A percentile compares a stretch with the other conserved stretches of the same genome.
Evolutionary conservation across 371 early-diverging fungal species (phyloP).

Genomic region (Syncephalastrum racemosum): DNA sequence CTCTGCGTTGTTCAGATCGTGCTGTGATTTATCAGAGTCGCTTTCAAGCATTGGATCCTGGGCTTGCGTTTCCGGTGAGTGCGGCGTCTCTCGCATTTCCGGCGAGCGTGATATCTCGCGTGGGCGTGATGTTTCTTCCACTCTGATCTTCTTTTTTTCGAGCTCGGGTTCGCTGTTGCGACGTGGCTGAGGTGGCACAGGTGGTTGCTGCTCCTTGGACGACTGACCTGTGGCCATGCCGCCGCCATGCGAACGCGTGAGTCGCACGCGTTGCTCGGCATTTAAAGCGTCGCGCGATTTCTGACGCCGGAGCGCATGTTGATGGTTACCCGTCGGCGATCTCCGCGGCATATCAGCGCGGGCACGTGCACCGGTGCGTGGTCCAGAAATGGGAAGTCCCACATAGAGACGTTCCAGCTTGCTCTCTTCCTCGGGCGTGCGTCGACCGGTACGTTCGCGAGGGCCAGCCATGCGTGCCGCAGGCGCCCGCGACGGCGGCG

Average conservation of each 20-base stretch:
- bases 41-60: constrained; percentile 3
- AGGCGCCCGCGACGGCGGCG: not conserved
- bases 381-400: constrained; percentile 35
- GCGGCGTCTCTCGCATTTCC: too few species aligned
- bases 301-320: constrained; percentile 26
- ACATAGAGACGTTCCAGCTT: constrained; percentile 38
- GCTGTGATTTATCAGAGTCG: constrained; percentile 5
- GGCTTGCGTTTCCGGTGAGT: not conserved
- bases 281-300: constrained; percentile 31
- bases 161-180: not conserved
- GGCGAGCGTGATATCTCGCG: too few species aligned
- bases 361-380: constrained; percentile 20
- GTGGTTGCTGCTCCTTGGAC: constrained; percentile 1
- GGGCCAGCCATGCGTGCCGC: not conserved
- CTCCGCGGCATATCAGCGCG: constrained; percentile 6
- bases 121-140: too few species aligned
- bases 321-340: constrained; percentile 8
- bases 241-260: not conserved
- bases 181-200: not conserved
- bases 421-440: constrained; percentile 22
- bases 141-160: not conserved
- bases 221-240: not conserved
- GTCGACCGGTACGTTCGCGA: constrained; percentile 11
- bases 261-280: constrained; percentile 10
- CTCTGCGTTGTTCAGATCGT: constrained; percentile 14